Base-by-base conservation (phyloP, 306 rosid species). In the Cercis canadensis region DNA sequence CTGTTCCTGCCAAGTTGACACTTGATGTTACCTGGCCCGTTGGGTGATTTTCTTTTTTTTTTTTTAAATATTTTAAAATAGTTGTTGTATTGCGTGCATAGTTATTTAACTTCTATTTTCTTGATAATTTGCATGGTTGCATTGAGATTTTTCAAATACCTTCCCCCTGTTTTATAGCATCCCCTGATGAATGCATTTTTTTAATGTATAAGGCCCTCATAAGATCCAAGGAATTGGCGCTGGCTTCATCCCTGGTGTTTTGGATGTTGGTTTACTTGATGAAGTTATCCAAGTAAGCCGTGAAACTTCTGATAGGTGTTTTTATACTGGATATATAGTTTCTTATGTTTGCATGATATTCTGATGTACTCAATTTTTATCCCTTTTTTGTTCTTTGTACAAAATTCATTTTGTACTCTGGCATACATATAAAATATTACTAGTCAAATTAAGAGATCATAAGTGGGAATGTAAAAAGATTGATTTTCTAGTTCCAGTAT, bases 201-300 rank as follows among this genome's bases (percentile, higher is more conserved):
- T 36, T 15, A 24, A 32, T 82, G 72, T 70, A 49, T 33, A 80
- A 93, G 98, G 98, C 24, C 97, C 98, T 11, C 97, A 93, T 82
- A 93, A 93, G 86, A 93, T 93, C 86, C 97, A 93, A 87, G 98
- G 98, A 79, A 84, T 93, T 75, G 98, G 97, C 40, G 98, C 98
- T 57, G 98, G 98, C 75, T 90, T 93, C 87, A 85, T 93, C 78
- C 98, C 98, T 69, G 97, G 90, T 82, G 90, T 93, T 73, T 79
- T 93, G 84, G 98, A 90, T 6, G 78, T 88, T 47, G 56, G 29
- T 85, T 39, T 88, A 62, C 59, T 93, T 13, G 94, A 90, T 73
- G 97, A 87, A 88, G 90, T 87, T 75, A 65, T 93, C 73, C 98
- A 90, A 84, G 98, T 93, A 83, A 77, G 96, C 58, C 69, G 60